These are phyloP conservation scores for Dryas alaskensis DNA, from an alignment of 306 rosid species.

Conservation along the genomic window DNA sequence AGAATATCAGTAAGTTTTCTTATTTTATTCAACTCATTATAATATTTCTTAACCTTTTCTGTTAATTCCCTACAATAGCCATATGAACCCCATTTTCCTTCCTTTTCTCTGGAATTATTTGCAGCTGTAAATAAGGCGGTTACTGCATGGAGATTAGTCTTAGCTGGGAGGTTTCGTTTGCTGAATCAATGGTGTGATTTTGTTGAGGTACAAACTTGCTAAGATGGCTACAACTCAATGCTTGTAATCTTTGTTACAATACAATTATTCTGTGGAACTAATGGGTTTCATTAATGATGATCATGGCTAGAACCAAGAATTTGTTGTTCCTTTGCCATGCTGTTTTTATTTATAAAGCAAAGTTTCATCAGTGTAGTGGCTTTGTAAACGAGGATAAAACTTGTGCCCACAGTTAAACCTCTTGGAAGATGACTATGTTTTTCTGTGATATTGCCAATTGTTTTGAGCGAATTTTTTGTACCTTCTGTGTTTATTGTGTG, in stretches of 20 bases:
- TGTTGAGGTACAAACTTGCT: slow-evolving; percentile 68
- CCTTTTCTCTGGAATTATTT: slow-evolving; percentile 24
- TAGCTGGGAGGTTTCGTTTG: slow-evolving; percentile 75
- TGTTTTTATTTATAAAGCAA: background rate
- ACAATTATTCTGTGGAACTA: background rate
- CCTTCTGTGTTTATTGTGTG: background rate
- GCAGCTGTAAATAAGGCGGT: slow-evolving; percentile 82
- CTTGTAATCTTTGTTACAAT: background rate
- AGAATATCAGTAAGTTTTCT: slow-evolving; percentile 73
- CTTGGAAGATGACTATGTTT: background rate
- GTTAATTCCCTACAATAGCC: slow-evolving; percentile 13
- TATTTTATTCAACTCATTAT: background rate
- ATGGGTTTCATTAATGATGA: background rate
- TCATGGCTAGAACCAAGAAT: background rate
- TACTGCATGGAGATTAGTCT: slow-evolving; percentile 82
- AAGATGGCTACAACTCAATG: slow-evolving; percentile 13
- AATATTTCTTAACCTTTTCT: background rate
- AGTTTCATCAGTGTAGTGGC: background rate
- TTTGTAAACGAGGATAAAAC: background rate
- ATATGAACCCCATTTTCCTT: slow-evolving; percentile 12
- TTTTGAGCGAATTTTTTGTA: background rate
- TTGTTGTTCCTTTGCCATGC: background rate
- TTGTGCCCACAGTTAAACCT: background rate
- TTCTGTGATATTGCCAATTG: background rate
- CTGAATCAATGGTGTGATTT: slow-evolving; percentile 88